A percentile compares a stretch with the other conserved stretches of the same genome.
Conservation (phyloP, 2,329 filamentous ascomycete genomes). For the Apiospora saccharicola region DNA sequence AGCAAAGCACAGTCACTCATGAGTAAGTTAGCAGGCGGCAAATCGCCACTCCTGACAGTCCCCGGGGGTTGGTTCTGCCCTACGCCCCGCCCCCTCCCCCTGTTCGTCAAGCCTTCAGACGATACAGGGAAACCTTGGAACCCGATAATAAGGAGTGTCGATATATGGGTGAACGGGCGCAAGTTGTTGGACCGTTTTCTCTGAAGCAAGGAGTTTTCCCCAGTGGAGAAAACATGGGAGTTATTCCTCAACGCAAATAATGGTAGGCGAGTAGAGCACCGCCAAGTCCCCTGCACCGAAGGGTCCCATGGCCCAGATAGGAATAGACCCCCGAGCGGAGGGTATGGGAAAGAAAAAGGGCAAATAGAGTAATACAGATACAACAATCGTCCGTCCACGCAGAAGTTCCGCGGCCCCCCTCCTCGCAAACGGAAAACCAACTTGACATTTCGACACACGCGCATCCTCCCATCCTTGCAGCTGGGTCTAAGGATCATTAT, state of each 20-base stretch:
- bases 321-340: not conserved
- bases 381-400: not conserved
- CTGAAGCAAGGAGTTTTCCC: constrained; percentile 13
- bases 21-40: not conserved
- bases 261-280: not conserved
- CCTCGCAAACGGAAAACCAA: not conserved
- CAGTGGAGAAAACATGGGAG: not conserved
- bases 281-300: constrained; percentile 1
- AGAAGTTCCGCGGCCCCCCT: not conserved
- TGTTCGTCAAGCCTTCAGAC: not conserved
- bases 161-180: not conserved
- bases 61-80: not conserved
- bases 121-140: not conserved
- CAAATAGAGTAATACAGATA: not conserved
- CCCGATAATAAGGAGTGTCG: not conserved
- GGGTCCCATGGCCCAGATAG: not conserved
- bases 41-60: not conserved
- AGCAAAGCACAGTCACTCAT: not conserved
- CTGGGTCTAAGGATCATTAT: not conserved
- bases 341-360: not conserved
- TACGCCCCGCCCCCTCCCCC: not conserved
- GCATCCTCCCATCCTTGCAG: not conserved
- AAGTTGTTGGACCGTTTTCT: not conserved
- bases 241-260: not conserved
- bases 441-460: not conserved